Evolutionary conservation across 2,329 filamentous ascomycete genomes (phyloP).

Genomic region (Laburnicola sp.): DNA sequence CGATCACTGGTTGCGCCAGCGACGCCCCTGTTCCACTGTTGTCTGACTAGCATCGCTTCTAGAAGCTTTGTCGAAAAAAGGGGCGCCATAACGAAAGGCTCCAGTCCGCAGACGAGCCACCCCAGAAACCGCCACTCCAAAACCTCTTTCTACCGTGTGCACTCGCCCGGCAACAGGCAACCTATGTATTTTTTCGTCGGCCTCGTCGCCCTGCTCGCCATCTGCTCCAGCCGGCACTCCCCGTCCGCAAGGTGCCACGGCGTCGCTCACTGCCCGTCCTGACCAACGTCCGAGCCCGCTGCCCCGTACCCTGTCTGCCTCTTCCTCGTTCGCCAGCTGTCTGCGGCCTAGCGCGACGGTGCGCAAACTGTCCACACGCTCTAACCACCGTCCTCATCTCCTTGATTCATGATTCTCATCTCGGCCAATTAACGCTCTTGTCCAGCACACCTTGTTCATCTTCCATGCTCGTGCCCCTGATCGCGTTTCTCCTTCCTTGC

Average conservation of each 20-base stretch:
- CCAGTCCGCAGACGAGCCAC: conserved; percentile 21
- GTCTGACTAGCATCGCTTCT: conserved; percentile 41
- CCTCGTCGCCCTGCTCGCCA: background rate
- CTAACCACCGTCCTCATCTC: conserved; percentile 40
- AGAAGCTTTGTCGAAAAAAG: conserved; percentile 44
- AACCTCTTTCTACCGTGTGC: no score
- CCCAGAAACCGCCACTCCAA: conserved; percentile 30
- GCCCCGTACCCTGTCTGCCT: conserved; percentile 15
- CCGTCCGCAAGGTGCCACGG: conserved; percentile 10
- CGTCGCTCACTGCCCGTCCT: conserved; percentile 3
- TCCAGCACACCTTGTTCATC: conserved; percentile 7
- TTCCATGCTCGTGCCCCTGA: conserved; percentile 4
- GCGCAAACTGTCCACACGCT: conserved; percentile 34
- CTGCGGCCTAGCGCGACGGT: conserved; percentile 19
- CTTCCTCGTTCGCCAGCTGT: conserved; percentile 14
- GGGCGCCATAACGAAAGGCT: conserved; percentile 28
- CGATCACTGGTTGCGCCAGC: conserved; percentile 1
- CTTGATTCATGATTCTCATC: conserved; percentile 41
- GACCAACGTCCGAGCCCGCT: background rate
- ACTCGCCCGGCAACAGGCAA: no score
- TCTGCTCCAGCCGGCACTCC: background rate
- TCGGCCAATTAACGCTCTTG: conserved; percentile 28
- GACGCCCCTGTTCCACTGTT: conserved; percentile 9
- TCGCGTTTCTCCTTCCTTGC: conserved; percentile 2
- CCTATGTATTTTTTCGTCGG: no score